These are phyloP conservation scores for Eleusine coracana DNA, from an alignment of 176 grass and related monocot species.

Conservation along the genomic window DNA sequence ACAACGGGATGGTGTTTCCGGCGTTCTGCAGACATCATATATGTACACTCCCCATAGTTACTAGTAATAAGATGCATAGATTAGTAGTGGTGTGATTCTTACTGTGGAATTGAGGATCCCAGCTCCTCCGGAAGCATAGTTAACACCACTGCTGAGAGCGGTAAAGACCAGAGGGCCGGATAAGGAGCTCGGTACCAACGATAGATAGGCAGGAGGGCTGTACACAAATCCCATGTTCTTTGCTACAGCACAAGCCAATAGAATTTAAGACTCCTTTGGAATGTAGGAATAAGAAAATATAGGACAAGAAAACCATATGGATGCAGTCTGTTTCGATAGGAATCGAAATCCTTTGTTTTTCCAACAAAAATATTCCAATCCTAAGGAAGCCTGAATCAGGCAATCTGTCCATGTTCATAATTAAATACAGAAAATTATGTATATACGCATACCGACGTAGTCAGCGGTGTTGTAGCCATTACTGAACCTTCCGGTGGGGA, in stretches of 20 bases:
- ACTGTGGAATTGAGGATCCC: constrained; percentile 53
- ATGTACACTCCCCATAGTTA: too few species aligned
- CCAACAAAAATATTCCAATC: too few species aligned
- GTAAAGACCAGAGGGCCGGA: background rate
- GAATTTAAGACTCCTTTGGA: too few species aligned
- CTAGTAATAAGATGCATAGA: too few species aligned
- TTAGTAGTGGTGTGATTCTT: background rate
- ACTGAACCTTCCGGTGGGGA: constrained; percentile 56
- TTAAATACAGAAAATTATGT: too few species aligned
- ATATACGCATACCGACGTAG: constrained; percentile 31
- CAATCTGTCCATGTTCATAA: too few species aligned
- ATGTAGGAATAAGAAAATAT: too few species aligned
- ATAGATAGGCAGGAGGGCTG: constrained; percentile 45
- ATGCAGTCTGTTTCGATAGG: too few species aligned
- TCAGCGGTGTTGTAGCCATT: constrained; percentile 54
- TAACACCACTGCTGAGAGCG: constrained; percentile 22
- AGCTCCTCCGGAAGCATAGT: constrained; percentile 56
- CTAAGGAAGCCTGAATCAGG: too few species aligned
- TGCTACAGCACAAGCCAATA: constrained; percentile 8
- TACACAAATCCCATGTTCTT: constrained; percentile 39
- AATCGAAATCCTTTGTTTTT: too few species aligned
- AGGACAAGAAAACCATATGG: too few species aligned
- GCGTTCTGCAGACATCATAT: background rate
- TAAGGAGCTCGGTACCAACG: background rate
- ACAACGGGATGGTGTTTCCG: constrained; percentile 35